These are phyloP conservation scores for Lagenaria siceraria DNA, from an alignment of 306 rosid species.

Conservation along the genomic window DNA sequence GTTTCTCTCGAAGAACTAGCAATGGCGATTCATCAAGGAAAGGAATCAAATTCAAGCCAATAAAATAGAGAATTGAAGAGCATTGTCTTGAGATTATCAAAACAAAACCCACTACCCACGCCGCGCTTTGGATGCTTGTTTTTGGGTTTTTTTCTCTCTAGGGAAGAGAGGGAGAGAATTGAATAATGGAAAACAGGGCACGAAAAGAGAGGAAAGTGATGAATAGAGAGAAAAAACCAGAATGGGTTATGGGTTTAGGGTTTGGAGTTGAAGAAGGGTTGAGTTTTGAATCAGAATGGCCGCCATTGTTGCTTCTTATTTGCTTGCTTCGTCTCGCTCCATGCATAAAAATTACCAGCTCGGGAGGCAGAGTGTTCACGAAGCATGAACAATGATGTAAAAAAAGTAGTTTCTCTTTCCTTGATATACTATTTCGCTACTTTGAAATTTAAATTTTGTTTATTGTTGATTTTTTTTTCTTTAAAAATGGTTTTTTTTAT, in stretches of 20 bases:
- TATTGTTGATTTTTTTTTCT: too few species aligned
- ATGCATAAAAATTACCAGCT: background rate
- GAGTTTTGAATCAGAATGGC: background rate
- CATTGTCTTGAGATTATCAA: background rate
- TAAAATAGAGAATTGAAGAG: background rate
- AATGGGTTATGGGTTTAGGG: background rate
- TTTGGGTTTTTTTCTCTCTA: background rate
- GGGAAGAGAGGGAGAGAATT: background rate
- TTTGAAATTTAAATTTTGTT: too few species aligned
- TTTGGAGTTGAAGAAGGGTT: background rate
- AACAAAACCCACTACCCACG: background rate
- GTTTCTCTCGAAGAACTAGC: conserved; percentile 4
- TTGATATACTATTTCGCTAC: too few species aligned
- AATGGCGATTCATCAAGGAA: background rate
- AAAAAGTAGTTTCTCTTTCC: background rate
- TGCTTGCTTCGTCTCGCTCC: background rate
- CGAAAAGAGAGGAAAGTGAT: background rate
- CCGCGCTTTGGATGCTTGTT: conserved; percentile 3
- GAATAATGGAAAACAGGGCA: background rate
- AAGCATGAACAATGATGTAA: background rate
- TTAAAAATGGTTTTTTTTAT: too few species aligned
- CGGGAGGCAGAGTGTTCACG: background rate
- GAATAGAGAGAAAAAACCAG: background rate
- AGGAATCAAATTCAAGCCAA: background rate
- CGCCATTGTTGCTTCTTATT: background rate